Evolutionary conservation across 805 yeast genomes (phyloP).

Genomic region (Gaillardinia entomophila): DNA sequence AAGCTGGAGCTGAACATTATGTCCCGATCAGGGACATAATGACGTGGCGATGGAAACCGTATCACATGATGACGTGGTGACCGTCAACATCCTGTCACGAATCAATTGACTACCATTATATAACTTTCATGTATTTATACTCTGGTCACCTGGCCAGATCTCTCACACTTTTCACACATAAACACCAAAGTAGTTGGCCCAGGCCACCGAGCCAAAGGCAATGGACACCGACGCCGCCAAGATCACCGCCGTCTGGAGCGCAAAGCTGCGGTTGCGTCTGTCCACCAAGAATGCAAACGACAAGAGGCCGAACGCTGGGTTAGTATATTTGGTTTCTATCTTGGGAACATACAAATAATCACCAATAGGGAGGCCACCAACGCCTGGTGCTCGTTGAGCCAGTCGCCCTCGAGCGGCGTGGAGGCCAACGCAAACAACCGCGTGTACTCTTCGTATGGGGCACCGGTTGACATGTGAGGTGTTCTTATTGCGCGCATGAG

Average conservation of each 20-base stretch:
- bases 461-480: conserved; percentile 14
- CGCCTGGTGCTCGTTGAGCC: conserved; percentile 11
- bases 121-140: not conserved
- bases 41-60: not conserved
- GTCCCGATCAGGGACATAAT: not conserved
- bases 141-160: no score
- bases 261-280: conserved; percentile 17
- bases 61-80: not conserved
- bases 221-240: conserved; percentile 31
- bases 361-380: conserved; percentile 16
- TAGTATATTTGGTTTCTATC: conserved; percentile 6
- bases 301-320: conserved; percentile 24
- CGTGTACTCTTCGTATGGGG: conserved; percentile 20
- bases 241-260: conserved; percentile 12
- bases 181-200: conserved; percentile 39
- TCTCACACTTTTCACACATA: no score
- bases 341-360: conserved; percentile 16
- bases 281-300: conserved; percentile 24
- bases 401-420: conserved; percentile 16
- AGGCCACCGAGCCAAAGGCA: conserved; percentile 31
- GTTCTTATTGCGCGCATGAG: conserved; percentile 1
- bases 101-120: not conserved
- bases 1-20: not conserved
- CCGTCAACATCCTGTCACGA: not conserved
- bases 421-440: conserved; percentile 15